These are phyloP conservation scores for Cucumis melo DNA, from an alignment of 306 rosid genomes.

Conservation along the genomic window DNA sequence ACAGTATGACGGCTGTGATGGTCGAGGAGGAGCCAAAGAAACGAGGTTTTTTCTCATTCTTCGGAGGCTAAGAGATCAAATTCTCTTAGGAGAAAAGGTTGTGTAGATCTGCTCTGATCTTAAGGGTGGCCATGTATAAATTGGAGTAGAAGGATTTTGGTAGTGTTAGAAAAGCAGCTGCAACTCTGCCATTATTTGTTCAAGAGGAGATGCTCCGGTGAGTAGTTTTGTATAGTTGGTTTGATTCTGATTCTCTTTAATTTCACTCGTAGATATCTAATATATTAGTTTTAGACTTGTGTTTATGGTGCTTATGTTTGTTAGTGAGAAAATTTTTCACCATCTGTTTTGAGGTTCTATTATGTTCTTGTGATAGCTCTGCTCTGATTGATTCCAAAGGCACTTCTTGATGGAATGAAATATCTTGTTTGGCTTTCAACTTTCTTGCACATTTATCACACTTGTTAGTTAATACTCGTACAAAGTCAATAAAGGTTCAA, in stretches of 20 bases:
- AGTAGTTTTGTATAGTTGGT: background rate
- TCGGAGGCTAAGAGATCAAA: slow-evolving; percentile 44
- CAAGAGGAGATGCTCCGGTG: background rate
- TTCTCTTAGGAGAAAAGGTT: background rate
- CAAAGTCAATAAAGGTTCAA: too few relatives aligned
- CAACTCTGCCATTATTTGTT: background rate
- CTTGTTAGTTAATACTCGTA: too few relatives aligned
- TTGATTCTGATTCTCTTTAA: background rate
- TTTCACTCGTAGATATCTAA: background rate
- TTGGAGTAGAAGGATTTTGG: slow-evolving; percentile 3
- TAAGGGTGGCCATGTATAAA: background rate
- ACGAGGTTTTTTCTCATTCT: slow-evolving; percentile 84
- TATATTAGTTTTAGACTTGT: background rate
- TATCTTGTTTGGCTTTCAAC: background rate
- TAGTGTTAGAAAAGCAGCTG: background rate
- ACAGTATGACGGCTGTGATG: slow-evolving; percentile 84
- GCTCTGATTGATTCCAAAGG: background rate
- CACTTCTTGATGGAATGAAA: slow-evolving; percentile 2
- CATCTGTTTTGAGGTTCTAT: background rate
- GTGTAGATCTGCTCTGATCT: background rate
- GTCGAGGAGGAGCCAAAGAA: slow-evolving; percentile 85
- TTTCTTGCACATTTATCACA: too few relatives aligned
- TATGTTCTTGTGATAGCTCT: background rate
- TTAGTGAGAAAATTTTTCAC: background rate
- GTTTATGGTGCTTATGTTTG: background rate